Evolutionary conservation across 768 basidiomycete genomes (phyloP), one percentile per base, ranked within the genome.

Genomic region (Crassisporium funariophilum): DNA sequence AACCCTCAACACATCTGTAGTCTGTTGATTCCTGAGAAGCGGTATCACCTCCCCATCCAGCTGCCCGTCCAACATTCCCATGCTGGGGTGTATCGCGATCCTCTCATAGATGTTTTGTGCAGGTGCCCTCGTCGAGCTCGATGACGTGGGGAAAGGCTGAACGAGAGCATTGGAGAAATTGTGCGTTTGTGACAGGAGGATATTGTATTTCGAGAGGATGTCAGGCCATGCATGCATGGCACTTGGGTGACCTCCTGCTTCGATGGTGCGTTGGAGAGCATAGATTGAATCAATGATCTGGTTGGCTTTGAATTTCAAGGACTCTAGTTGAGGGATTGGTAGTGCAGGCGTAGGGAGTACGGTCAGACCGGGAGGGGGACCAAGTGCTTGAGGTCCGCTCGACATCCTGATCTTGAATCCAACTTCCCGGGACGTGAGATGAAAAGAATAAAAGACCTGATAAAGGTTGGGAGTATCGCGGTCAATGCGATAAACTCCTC

Each of bases 171-270:
- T 81, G 35, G 84, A 85, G 56, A 93, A 83, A 54, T 76, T 86
- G 60, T 88, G 87, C 0, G 88, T 88, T 58, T 92, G 91, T 0
- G 88, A 88, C 45, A 92, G 77, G 20, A 93, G 76, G 52, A 89
- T 77, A 55, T 84, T 91, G 78, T 91, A 92, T 71, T 91, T 91
- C 11, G 85, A 83, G 44, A 92, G 75, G 44, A 93, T 81, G 58
- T 92, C 90, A 2, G 90, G 91, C 91, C 91, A 92, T 6, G 86
- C 67, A 2, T 85, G 83, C 82, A 91, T 89, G n/a, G 61, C 71
- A 27, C 67, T 69, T 35, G 73, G 75, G 27, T 80, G 73, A 10
- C 78, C 77, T 3, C 77, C 77, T 5, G 70, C 72, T 43, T 88
- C 83, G 54, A 91, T 71, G 5, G 79, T 84, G 42, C 78, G 72